Percentiles rank a stretch among this genome's conserved stretches.
Conservation (phyloP, 208 protist genomes). For the Tritrichomonas foetus region DNA sequence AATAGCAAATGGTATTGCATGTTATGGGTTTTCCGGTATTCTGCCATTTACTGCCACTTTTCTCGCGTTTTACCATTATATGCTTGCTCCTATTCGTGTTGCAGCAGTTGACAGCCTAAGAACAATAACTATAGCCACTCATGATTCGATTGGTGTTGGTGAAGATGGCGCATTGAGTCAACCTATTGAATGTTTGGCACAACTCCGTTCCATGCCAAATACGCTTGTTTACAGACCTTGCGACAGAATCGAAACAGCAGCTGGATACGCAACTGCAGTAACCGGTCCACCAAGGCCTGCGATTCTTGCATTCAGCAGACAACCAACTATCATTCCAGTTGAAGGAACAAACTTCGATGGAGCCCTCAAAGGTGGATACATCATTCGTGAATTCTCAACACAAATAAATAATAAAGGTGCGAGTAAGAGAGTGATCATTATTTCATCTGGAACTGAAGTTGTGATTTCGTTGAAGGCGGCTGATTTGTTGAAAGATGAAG, state of each 20-base stretch:
- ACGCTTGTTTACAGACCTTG: constrained; percentile 80
- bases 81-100: constrained; percentile 75
- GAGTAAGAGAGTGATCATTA: constrained; percentile 73
- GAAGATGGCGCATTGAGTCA: constrained; percentile 99
- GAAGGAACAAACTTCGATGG: constrained; percentile 68
- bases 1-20: constrained; percentile 90
- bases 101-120: constrained; percentile 78
- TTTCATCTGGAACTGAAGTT: constrained; percentile 92
- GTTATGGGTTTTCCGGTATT: constrained; percentile 61
- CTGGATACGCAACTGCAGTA: constrained; percentile 46
- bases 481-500: background rate
- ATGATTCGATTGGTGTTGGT: constrained; percentile 98
- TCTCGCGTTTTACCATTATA: constrained; percentile 85
- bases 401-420: constrained; percentile 33
- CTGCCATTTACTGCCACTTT: constrained; percentile 94
- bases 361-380: constrained; percentile 55
- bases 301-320: constrained; percentile 83
- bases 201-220: constrained; percentile 84
- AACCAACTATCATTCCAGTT: constrained; percentile 72
- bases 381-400: constrained; percentile 16
- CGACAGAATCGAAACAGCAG: constrained; percentile 80
- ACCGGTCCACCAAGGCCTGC: constrained; percentile 60
- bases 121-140: constrained; percentile 91
- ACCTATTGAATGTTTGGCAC: constrained; percentile 50
- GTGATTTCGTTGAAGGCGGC: constrained; percentile 43